These are phyloP conservation scores for Chrysanthemum makinoi DNA, from an alignment of 129 eudicot genomes.

Conservation along the genomic window DNA sequence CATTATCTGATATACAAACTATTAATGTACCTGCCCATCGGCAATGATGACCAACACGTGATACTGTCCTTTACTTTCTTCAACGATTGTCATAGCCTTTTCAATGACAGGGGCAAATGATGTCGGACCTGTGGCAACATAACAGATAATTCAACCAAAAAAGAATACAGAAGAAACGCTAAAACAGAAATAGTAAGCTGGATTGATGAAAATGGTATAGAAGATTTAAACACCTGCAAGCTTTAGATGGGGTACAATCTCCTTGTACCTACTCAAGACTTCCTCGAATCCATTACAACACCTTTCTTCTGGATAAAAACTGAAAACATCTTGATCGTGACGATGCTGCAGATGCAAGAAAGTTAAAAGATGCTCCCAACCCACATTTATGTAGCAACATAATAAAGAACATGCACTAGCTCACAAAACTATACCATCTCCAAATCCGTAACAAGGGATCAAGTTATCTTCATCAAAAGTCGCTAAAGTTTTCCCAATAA, in stretches of 20 bases:
- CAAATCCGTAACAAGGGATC: constrained; percentile 96
- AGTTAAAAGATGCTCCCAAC: neutral
- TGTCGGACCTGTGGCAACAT: constrained; percentile 72
- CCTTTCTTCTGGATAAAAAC: constrained; percentile 85
- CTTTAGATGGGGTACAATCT: constrained; percentile 71
- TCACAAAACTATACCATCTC: constrained; percentile 71
- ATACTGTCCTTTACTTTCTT: constrained; percentile 92
- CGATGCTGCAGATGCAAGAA: constrained; percentile 55
- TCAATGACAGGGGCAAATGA: constrained; percentile 96
- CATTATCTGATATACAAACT: neutral
- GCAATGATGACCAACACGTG: constrained; percentile 90
- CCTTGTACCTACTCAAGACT: constrained; percentile 79
- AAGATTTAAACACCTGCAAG: constrained; percentile 71
- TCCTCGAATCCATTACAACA: constrained; percentile 91
- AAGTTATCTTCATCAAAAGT: constrained; percentile 95
- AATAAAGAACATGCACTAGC: constrained; percentile 11
- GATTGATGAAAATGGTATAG: constrained; percentile 16
- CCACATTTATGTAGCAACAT: neutral
- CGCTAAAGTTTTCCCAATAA: constrained; percentile 88
- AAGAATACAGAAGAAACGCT: neutral
- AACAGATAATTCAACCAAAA: constrained; percentile 13
- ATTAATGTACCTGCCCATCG: constrained; percentile 82
- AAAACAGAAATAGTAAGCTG: constrained; percentile 15
- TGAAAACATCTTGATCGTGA: constrained; percentile 95
- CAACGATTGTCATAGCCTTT: constrained; percentile 93